Evolutionary conservation across 208 protist species (phyloP).

Genomic region (Sergeia podlipaevii): DNA sequence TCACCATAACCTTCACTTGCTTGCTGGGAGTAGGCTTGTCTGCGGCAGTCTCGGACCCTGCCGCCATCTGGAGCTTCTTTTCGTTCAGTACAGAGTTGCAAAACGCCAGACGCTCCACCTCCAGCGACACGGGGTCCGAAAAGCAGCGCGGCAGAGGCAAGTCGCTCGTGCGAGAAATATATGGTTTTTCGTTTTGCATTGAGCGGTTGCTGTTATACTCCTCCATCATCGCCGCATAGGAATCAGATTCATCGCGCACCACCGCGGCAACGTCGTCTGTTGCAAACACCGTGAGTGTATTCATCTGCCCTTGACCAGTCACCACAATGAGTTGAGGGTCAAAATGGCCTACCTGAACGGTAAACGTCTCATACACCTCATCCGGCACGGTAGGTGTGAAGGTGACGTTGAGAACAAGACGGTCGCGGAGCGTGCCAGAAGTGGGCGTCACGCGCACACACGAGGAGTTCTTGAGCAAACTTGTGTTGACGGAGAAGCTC

Average conservation of each 20-base stretch:
- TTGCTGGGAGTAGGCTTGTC: conserved; percentile 2
- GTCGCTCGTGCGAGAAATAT: conserved; percentile 18
- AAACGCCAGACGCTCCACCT: conserved; percentile 80
- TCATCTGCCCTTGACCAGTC: conserved; percentile 64
- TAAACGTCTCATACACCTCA: conserved; percentile 73
- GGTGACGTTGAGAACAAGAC: conserved; percentile 62
- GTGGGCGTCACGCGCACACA: conserved; percentile 75
- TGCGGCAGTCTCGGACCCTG: background rate
- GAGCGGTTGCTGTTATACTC: conserved; percentile 4
- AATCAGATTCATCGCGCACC: background rate
- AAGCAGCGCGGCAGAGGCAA: background rate
- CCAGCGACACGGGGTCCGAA: conserved; percentile 21
- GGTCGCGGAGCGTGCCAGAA: conserved; percentile 68
- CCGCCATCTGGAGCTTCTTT: background rate
- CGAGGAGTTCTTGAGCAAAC: conserved; percentile 39
- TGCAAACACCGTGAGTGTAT: conserved; percentile 35
- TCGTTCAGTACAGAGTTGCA: conserved; percentile 29
- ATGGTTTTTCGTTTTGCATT: conserved; percentile 20
- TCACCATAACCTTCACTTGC: too few relatives aligned
- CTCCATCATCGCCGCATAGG: conserved; percentile 7
- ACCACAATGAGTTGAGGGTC: conserved; percentile 88
- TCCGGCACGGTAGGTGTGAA: conserved; percentile 87
- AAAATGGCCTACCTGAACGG: conserved; percentile 91
- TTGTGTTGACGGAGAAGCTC: conserved; percentile 75
- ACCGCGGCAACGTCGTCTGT: conserved; percentile 17